Evolutionary conservation across 257 asterid genomes (phyloP).

Genomic region (Anisodus tanguticus): DNA sequence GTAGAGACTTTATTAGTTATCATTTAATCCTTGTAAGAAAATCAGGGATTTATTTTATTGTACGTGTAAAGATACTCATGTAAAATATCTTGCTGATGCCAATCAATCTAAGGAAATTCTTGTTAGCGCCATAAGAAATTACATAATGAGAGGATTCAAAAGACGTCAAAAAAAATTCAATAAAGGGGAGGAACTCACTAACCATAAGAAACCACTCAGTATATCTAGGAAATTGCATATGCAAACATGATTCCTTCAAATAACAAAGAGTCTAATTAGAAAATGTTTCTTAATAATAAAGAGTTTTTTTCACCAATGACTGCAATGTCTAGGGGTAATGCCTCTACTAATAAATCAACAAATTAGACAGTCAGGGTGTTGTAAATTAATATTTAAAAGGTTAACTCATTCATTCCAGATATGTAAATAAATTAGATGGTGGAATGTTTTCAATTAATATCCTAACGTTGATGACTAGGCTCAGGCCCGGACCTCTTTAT

Average conservation of each 20-base stretch:
- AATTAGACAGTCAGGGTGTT: neutral
- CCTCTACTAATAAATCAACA: neutral
- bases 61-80: neutral
- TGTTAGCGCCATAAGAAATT: neutral
- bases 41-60: too few relatives aligned
- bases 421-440: neutral
- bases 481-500: too few relatives aligned
- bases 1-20: too few relatives aligned
- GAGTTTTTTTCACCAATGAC: neutral
- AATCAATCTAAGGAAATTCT: neutral
- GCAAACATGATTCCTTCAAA: slow-evolving; percentile 71
- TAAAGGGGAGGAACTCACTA: slow-evolving; percentile 44
- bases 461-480: too few relatives aligned
- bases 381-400: neutral
- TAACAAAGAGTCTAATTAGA: neutral
- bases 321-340: neutral
- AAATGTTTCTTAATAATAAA: neutral
- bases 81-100: neutral
- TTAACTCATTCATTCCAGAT: neutral
- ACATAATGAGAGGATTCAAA: neutral
- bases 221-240: slow-evolving; percentile 59
- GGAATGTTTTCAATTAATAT: neutral
- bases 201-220: slow-evolving; percentile 38
- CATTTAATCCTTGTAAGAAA: too few relatives aligned
- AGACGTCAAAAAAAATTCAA: neutral